A percentile compares a stretch with the other conserved stretches of the same genome.
These are phyloP conservation scores for Letharia columbiana DNA, from an alignment of 495 filamentous ascomycete species.

Conservation along the genomic window DNA sequence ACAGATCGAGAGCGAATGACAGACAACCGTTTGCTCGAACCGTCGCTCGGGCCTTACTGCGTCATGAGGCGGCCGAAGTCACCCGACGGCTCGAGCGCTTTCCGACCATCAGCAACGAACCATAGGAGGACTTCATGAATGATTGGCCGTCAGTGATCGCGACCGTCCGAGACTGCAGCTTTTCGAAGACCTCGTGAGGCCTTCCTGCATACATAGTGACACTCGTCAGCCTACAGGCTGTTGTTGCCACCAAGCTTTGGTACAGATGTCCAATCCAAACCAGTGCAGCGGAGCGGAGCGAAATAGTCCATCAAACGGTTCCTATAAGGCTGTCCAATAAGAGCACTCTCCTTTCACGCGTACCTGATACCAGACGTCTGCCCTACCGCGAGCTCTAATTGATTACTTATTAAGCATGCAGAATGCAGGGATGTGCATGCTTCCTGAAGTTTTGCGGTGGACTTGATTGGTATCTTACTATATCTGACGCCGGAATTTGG, in stretches of 20 bases:
- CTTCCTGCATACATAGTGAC: not conserved
- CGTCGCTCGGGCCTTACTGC: slow-evolving; percentile 2
- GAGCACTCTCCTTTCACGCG: not conserved
- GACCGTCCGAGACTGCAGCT: slow-evolving; percentile 2
- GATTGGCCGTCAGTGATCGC: not conserved
- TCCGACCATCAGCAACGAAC: not conserved
- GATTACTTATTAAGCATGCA: not conserved
- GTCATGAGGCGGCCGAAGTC: slow-evolving; percentile 1
- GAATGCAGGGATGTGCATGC: not conserved
- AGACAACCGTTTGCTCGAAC: not conserved
- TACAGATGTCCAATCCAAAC: not conserved
- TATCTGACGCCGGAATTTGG: not conserved
- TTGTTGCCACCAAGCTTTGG: not conserved
- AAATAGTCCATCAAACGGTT: not conserved
- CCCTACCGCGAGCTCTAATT: not conserved
- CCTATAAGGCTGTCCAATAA: not conserved
- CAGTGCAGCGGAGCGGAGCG: not conserved
- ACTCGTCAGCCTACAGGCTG: not conserved
- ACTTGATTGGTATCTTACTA: not conserved
- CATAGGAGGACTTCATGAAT: not conserved
- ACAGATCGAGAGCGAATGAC: not conserved
- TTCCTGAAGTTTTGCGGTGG: not conserved
- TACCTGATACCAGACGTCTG: not conserved
- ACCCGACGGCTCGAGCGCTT: slow-evolving; percentile 3
- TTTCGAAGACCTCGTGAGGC: not conserved